Base-by-base conservation (phyloP, 1,284 basidiomycete species). In the Ustilago lituana region DNA sequence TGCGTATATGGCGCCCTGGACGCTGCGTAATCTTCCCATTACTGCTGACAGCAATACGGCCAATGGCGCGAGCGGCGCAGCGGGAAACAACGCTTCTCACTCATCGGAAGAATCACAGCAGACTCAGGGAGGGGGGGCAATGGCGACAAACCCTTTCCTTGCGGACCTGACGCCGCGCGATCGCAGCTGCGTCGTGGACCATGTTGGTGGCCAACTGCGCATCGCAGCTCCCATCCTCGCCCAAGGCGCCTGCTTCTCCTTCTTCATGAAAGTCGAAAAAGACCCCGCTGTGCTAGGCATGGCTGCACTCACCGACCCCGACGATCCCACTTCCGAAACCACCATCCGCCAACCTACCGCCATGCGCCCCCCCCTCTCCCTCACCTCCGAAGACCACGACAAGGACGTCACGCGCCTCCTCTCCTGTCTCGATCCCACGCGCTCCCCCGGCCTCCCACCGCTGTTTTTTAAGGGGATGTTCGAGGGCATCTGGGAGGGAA, bases 401-500 rank as follows among this genome's bases (percentile, higher is more conserved):
- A 55, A 49, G 24, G 76, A 74, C 43, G 46, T 75, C 5, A 35
- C 62, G 0, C 66, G 79, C 9, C 58, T 77, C 14, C 57, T 77
- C 36, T 41, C 59, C 6, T 74, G 71, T 40, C 53, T 64, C n/a
- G 36, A 85, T 57, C 84, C 86, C 0, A 72, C 82, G 46, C 50
- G 19, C 8, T 81, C 80, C 0, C 74, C 61, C 11, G 85, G 85
- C 1, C 76, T 85, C 39, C 75, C 78, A n/a, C 79, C 82, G 7
- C 64, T 80, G 24, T 82, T 79, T 38, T 84, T 82, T 80, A 69
- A 78, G 9, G 84, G 85, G 15, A 79, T 79, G 24, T 84, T 85
- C 38, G 71, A 82, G 7, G 86, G 86, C 1, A 82, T 82, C 19
- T 87, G 86, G 86, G 86, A 87, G 58, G 86, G 86, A 1, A 82